Evolutionary conservation across 1,284 basidiomycete species (phyloP).

Genomic region (Termitomyces sp.): DNA sequence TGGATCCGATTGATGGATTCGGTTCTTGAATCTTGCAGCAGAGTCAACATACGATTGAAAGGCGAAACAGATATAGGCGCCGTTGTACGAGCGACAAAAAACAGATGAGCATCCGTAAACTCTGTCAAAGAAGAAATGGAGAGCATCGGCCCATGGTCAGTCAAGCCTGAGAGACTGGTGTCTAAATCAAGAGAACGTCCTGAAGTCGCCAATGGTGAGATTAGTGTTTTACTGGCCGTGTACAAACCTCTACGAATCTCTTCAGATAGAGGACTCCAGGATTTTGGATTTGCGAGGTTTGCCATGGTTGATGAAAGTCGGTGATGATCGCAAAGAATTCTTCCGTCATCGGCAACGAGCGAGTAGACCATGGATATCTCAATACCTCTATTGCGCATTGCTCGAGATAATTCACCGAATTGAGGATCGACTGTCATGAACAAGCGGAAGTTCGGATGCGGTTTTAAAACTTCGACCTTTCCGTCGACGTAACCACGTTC

Average conservation of each 20-base stretch:
- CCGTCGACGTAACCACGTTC: constrained; percentile 87
- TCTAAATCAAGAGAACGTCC: constrained; percentile 44
- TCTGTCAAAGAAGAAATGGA: constrained; percentile 14
- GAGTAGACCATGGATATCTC: constrained; percentile 62
- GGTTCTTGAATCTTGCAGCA: constrained; percentile 1
- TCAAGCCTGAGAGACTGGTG: constrained; percentile 38
- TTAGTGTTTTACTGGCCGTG: constrained; percentile 5
- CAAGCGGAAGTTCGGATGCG: constrained; percentile 87
- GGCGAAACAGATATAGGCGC: constrained; percentile 30
- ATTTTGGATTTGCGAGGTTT: constrained; percentile 10
- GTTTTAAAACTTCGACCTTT: constrained; percentile 68
- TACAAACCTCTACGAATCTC: constrained; percentile 35
- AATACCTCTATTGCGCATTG: constrained; percentile 97
- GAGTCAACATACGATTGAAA: constrained; percentile 28
- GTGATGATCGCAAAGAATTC: constrained; percentile 42
- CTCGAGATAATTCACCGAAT: constrained; percentile 91
- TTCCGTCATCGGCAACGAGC: constrained; percentile 40
- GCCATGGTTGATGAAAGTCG: constrained; percentile 41
- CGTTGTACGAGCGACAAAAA: constrained; percentile 39
- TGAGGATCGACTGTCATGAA: constrained; percentile 94
- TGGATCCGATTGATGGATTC: constrained; percentile 5
- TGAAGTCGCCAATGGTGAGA: constrained; percentile 21
- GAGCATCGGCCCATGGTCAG: constrained; percentile 35
- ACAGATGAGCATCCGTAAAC: constrained; percentile 28
- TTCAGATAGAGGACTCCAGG: constrained; percentile 26